Conservation (phyloP, 352 stramenopile species). For the Pythium aquatile region DNA sequence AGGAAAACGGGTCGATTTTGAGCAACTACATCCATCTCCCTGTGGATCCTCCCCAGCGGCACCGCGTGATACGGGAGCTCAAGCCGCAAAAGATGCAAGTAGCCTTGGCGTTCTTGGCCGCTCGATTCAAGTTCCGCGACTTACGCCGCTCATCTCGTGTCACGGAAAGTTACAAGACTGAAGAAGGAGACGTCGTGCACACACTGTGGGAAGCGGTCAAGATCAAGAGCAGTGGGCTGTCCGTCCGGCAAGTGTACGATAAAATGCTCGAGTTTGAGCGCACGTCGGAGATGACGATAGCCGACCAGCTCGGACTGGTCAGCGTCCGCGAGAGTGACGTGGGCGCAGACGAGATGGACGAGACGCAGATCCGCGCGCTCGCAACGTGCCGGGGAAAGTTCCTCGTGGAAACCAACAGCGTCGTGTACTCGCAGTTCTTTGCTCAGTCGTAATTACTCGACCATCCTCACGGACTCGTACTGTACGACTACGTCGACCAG, state of each 20-base stretch:
- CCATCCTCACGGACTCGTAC: slow-evolving; percentile 34
- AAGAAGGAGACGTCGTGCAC: neutral
- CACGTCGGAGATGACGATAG: slow-evolving; percentile 51
- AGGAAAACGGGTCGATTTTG: neutral
- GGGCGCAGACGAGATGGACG: slow-evolving; percentile 30
- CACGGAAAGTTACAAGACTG: neutral
- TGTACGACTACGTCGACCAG: slow-evolving; percentile 37
- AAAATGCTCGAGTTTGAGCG: slow-evolving; percentile 32
- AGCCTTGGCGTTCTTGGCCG: slow-evolving; percentile 2
- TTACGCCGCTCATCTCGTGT: neutral
- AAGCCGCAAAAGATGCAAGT: slow-evolving; percentile 5
- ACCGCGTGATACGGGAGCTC: neutral
- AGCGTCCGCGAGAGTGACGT: slow-evolving; percentile 45
- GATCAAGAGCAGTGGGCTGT: slow-evolving; percentile 28
- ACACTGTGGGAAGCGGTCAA: slow-evolving; percentile 31
- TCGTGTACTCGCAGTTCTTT: slow-evolving; percentile 36
- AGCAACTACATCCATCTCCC: slow-evolving; percentile 5
- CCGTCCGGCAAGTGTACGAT: slow-evolving; percentile 49
- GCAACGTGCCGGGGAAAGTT: slow-evolving; percentile 28
- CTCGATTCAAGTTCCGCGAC: neutral
- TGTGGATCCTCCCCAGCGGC: neutral
- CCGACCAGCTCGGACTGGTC: slow-evolving; percentile 46
- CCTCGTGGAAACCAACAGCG: slow-evolving; percentile 46
- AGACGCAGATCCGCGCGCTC: slow-evolving; percentile 44
- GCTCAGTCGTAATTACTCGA: slow-evolving; percentile 23